These are phyloP conservation scores for Symbiodinium natans DNA, from an alignment of 73 alveolate species.

Conservation along the genomic window DNA sequence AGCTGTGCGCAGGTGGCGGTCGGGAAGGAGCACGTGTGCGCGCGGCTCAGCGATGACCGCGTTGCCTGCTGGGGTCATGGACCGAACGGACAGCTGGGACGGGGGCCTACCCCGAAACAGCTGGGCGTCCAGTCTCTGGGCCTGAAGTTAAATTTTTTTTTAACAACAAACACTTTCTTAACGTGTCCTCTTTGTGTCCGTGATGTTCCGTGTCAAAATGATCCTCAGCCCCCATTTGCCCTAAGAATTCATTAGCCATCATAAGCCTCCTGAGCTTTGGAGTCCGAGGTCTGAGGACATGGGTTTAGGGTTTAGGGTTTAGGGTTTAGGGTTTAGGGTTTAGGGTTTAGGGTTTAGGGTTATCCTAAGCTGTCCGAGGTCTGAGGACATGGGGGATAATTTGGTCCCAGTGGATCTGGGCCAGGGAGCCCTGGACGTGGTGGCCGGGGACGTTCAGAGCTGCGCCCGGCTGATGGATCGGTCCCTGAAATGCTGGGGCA, in stretches of 20 bases:
- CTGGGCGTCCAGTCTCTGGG: not conserved
- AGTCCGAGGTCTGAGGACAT: no score
- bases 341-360: no score
- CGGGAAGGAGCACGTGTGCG: not conserved
- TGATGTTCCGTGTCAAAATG: no score
- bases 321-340: no score
- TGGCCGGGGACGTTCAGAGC: slow-evolving; percentile 1
- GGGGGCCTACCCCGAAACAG: not conserved
- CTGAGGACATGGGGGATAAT: not conserved
- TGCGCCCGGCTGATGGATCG: not conserved
- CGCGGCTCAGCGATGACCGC: not conserved
- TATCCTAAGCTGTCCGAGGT: not conserved
- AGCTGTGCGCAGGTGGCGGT: no score
- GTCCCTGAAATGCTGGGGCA: not conserved
- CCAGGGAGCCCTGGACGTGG: not conserved
- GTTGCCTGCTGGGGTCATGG: not conserved
- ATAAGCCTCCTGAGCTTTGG: no score
- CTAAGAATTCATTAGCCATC: no score
- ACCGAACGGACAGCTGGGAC: not conserved
- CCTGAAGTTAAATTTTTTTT: no score
- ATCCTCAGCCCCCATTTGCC: no score
- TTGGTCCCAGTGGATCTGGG: not conserved
- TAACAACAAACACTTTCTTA: no score
- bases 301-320: no score
- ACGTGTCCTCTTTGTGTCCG: no score